Evolutionary conservation across 176 grass and related monocot species (phyloP).

Genomic region (Musa beccarii): DNA sequence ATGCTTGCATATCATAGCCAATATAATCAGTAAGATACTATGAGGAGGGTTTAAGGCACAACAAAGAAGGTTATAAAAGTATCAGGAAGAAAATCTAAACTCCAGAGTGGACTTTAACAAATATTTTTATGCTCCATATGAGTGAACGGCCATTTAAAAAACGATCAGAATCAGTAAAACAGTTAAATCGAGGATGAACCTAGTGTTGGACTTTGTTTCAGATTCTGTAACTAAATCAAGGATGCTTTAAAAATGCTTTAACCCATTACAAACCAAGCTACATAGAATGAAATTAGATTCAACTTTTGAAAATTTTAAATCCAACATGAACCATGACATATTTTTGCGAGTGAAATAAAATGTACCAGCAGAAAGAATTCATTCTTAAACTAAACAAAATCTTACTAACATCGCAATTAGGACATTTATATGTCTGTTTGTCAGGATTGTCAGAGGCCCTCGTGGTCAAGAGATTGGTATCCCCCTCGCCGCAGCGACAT

Average conservation of each 20-base stretch:
- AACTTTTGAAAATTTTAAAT: constrained; percentile 5
- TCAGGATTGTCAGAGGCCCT: constrained; percentile 55
- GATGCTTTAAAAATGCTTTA: not conserved
- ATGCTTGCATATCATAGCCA: not conserved
- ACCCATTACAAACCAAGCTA: not conserved
- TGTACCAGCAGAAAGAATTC: not conserved
- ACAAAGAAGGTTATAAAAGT: too few relatives aligned
- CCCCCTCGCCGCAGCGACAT: constrained; percentile 72
- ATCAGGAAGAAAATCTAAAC: too few relatives aligned
- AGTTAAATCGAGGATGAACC: too few relatives aligned
- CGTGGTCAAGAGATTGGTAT: constrained; percentile 47
- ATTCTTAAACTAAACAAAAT: constrained; percentile 12
- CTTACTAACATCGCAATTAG: constrained; percentile 62
- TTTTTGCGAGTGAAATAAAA: not conserved
- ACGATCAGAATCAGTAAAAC: too few relatives aligned
- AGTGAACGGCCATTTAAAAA: too few relatives aligned
- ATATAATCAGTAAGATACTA: too few relatives aligned
- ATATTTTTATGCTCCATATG: too few relatives aligned
- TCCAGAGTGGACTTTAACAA: too few relatives aligned
- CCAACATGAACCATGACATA: not conserved
- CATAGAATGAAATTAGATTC: not conserved
- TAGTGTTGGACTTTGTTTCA: not conserved
- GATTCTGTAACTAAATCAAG: not conserved
- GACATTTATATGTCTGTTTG: constrained; percentile 36
- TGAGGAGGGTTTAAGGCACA: too few relatives aligned